Conservation (phyloP, 148 eudicot genomes). For the Pharnaceum exiguum region DNA sequence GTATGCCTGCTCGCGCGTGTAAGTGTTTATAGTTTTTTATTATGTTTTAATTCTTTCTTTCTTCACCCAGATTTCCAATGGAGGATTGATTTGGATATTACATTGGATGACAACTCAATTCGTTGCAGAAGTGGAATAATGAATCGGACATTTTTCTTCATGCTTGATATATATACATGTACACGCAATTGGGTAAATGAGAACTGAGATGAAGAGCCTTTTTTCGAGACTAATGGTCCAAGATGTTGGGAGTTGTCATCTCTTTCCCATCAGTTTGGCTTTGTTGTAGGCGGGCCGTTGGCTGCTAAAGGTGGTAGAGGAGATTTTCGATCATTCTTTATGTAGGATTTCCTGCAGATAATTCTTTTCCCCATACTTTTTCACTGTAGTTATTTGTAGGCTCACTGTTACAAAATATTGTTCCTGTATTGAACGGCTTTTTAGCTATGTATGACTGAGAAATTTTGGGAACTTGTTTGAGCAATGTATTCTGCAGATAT, state of each 20-base stretch:
- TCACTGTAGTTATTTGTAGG: conserved; percentile 11
- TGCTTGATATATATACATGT: conserved; percentile 20
- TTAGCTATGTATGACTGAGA: conserved; percentile 15
- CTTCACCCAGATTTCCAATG: not conserved
- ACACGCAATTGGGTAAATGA: conserved; percentile 19
- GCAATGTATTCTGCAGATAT: conserved; percentile 16
- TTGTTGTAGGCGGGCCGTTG: conserved; percentile 8
- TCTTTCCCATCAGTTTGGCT: conserved; percentile 13
- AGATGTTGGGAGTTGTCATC: conserved; percentile 6
- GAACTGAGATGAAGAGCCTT: not conserved
- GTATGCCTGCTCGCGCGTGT: no score
- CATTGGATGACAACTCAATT: not conserved
- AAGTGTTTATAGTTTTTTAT: not conserved
- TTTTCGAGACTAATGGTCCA: not conserved
- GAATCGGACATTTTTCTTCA: not conserved
- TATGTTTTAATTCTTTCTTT: not conserved
- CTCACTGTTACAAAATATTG: not conserved
- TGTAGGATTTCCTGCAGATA: conserved; percentile 14
- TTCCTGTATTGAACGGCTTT: conserved; percentile 1
- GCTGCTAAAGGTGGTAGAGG: conserved; percentile 4
- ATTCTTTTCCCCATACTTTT: not conserved
- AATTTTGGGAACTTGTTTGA: no score
- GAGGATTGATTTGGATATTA: not conserved
- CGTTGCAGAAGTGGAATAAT: conserved; percentile 16
- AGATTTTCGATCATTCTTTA: conserved; percentile 22